Evolutionary conservation across 2,329 filamentous ascomycete genomes (phyloP).

Genomic region (Clarireedia monteithiana): DNA sequence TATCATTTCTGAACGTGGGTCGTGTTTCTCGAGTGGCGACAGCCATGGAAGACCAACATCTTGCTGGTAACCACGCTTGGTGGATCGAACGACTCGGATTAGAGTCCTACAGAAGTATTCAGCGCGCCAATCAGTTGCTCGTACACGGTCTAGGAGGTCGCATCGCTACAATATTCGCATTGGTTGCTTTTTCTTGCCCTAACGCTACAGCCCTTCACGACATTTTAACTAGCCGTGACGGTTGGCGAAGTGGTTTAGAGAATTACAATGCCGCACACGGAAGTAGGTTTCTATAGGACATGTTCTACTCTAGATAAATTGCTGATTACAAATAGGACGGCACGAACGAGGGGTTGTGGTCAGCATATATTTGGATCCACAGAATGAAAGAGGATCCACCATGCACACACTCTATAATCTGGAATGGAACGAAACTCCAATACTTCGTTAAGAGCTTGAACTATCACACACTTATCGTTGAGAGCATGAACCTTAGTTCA

Average conservation of each 20-base stretch:
- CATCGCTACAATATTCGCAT: conserved; percentile 17
- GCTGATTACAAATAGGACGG: conserved; percentile 5
- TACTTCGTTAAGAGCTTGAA: conserved; percentile 5
- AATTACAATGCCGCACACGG: conserved; percentile 12
- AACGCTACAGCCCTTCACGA: conserved; percentile 1
- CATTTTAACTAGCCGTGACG: conserved; percentile 10
- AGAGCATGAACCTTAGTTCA: too few species aligned
- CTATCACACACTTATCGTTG: too few species aligned
- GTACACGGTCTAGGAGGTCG: conserved; percentile 17
- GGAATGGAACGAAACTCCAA: conserved; percentile 10
- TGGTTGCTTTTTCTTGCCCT: conserved; percentile 23
- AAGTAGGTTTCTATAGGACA: conserved; percentile 13
- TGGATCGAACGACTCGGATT: conserved; percentile 18
- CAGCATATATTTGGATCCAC: conserved; percentile 22
- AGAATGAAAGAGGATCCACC: conserved; percentile 20
- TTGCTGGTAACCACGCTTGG: conserved; percentile 7
- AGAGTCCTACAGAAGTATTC: conserved; percentile 1
- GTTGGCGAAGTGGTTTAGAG: conserved; percentile 16
- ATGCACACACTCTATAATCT: conserved; percentile 9
- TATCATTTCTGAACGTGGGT: conserved; percentile 12
- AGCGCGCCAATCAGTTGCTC: background rate
- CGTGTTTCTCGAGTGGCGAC: conserved; percentile 10
- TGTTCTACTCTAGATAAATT: background rate
- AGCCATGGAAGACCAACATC: conserved; percentile 4
- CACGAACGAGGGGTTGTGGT: conserved; percentile 19